Conservation (phyloP, 1,139 yeast species). For the Trichomonascaceae sp. region DNA sequence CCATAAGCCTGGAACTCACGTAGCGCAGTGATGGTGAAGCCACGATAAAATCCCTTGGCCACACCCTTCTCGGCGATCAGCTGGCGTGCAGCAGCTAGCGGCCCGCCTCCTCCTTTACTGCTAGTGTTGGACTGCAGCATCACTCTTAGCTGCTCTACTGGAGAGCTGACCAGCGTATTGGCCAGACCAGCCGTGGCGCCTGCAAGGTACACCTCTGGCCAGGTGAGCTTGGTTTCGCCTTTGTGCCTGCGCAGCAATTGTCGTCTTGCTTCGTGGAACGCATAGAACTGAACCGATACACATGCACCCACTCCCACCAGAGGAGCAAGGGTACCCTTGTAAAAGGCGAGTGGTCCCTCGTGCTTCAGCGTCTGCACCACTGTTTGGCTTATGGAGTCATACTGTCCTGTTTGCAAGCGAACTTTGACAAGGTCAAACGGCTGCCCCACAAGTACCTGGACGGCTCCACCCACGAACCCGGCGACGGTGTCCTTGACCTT, state of each 20-base stretch:
- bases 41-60: conserved; percentile 43
- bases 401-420: conserved; percentile 45
- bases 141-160: conserved; percentile 66
- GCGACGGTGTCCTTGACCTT: conserved; percentile 47
- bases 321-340: conserved; percentile 40
- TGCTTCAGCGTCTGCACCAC: conserved; percentile 41
- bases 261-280: conserved; percentile 65
- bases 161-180: conserved; percentile 57
- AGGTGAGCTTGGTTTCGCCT: conserved; percentile 27
- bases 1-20: conserved; percentile 77
- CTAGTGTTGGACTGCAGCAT: conserved; percentile 46
- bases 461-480: conserved; percentile 41
- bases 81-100: conserved; percentile 34
- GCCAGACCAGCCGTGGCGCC: conserved; percentile 75
- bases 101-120: conserved; percentile 24
- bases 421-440: conserved; percentile 63
- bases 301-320: conserved; percentile 50
- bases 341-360: conserved; percentile 55
- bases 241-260: conserved; percentile 29
- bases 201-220: conserved; percentile 52
- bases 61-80: conserved; percentile 38
- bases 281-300: conserved; percentile 62
- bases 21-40: conserved; percentile 43
- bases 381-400: conserved; percentile 37
- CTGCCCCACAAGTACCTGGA: conserved; percentile 64